Evolutionary conservation across 352 stramenopile species (phyloP).

Genomic region (Phytophthora podocarpi): DNA sequence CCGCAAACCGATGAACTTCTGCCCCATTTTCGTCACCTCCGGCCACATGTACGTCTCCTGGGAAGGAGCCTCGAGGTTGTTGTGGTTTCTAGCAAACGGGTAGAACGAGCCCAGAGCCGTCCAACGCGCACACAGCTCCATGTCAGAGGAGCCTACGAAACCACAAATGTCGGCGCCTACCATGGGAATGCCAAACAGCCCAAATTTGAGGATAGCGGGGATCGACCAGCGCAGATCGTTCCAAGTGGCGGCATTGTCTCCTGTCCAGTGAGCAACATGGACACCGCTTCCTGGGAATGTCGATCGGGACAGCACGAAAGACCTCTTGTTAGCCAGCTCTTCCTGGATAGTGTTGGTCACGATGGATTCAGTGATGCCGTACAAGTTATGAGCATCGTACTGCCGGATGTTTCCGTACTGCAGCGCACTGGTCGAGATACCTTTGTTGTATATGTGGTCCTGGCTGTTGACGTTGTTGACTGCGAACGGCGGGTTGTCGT

Average conservation of each 20-base stretch:
- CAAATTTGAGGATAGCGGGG: constrained; percentile 70
- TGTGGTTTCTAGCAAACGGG: constrained; percentile 85
- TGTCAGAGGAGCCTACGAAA: constrained; percentile 58
- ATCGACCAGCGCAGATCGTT: constrained; percentile 78
- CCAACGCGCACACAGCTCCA: constrained; percentile 83
- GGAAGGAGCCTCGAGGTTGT: constrained; percentile 52
- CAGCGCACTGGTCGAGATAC: constrained; percentile 56
- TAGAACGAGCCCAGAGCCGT: constrained; percentile 78
- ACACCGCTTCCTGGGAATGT: constrained; percentile 69
- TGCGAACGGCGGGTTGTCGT: constrained; percentile 55
- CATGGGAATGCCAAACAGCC: constrained; percentile 84
- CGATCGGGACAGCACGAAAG: constrained; percentile 76
- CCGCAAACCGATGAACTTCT: constrained; percentile 69
- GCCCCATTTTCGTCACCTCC: constrained; percentile 47
- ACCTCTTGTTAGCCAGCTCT: constrained; percentile 54
- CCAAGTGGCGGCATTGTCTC: constrained; percentile 82
- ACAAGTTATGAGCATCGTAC: constrained; percentile 87
- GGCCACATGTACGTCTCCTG: constrained; percentile 78
- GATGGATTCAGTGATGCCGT: constrained; percentile 78
- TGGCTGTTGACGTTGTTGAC: constrained; percentile 59
- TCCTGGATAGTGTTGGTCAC: constrained; percentile 62
- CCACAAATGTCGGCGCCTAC: constrained; percentile 82
- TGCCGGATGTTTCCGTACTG: constrained; percentile 61
- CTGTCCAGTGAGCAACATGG: constrained; percentile 77
- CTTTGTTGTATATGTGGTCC: constrained; percentile 62